Evolutionary conservation across 371 early-diverging fungal genomes (phyloP).

Genomic region (Saksenaea oblongispora): DNA sequence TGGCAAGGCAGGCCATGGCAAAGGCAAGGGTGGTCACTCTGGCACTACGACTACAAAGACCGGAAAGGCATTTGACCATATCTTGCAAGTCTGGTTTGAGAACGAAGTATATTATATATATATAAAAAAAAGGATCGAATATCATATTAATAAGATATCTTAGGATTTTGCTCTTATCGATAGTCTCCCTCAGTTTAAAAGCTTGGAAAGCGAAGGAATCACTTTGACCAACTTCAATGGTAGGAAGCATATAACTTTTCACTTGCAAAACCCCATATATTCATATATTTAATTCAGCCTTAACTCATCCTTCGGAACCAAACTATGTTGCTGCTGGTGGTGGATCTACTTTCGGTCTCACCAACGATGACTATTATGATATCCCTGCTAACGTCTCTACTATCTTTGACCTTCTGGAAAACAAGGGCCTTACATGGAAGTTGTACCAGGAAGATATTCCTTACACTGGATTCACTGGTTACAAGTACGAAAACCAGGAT

Average conservation of each 20-base stretch:
- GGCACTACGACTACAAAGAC: constrained; percentile 2
- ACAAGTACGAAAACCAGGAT: constrained; percentile 21
- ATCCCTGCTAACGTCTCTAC: constrained; percentile 26
- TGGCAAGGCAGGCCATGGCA: not conserved
- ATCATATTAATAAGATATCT: not conserved
- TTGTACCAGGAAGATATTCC: constrained; percentile 60
- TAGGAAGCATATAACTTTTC: too few relatives aligned
- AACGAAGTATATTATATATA: constrained; percentile 33
- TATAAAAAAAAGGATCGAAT: not conserved
- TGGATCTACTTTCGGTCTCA: constrained; percentile 22
- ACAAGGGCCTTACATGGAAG: constrained; percentile 60
- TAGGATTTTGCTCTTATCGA: constrained; percentile 25
- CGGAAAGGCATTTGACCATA: constrained; percentile 37
- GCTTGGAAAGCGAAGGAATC: constrained; percentile 34
- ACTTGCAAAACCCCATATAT: too few relatives aligned
- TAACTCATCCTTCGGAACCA: constrained; percentile 55
- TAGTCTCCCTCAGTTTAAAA: constrained; percentile 16
- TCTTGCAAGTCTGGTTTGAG: constrained; percentile 41
- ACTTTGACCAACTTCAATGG: constrained; percentile 47
- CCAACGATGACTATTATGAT: constrained; percentile 25
- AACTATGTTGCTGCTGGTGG: constrained; percentile 47
- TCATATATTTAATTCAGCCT: constrained; percentile 14
- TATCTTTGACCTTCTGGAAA: constrained; percentile 61
- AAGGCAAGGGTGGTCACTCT: constrained; percentile 1
- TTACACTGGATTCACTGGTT: constrained; percentile 42